These are phyloP conservation scores for Plenodomus tracheiphilus DNA, from an alignment of 2,329 filamentous ascomycete species.

Conservation along the genomic window DNA sequence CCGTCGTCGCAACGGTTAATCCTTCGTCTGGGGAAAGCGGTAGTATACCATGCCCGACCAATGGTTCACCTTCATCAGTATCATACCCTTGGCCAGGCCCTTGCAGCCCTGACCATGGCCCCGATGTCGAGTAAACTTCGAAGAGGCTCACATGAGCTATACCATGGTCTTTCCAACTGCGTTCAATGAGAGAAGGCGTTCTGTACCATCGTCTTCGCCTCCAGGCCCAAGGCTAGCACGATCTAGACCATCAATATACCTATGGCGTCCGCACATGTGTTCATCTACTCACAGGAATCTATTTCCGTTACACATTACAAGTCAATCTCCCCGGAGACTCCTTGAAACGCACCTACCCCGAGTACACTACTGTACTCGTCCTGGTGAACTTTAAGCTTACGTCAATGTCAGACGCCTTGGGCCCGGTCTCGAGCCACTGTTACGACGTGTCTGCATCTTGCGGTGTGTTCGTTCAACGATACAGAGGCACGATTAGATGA, in stretches of 20 bases:
- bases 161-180: background rate
- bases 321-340: background rate
- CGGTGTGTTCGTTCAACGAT: too few species aligned
- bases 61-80: background rate
- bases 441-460: too few species aligned
- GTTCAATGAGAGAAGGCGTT: background rate
- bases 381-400: too few species aligned
- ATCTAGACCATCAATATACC: background rate
- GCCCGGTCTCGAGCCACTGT: too few species aligned
- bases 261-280: background rate
- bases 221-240: background rate
- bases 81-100: too few species aligned
- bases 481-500: too few species aligned
- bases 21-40: background rate
- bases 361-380: too few species aligned
- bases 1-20: background rate
- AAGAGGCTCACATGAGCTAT: background rate
- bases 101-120: background rate
- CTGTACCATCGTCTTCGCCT: background rate
- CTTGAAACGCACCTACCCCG: too few species aligned
- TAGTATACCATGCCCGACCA: background rate
- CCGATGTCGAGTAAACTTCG: background rate
- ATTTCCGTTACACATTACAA: background rate
- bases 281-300: background rate
- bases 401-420: too few species aligned